Percentiles rank a stretch among this genome's conserved stretches.
These are phyloP conservation scores for Gaertneriomyces semiglobifer DNA, from an alignment of 192 early-diverging fungal species.

Conservation along the genomic window DNA sequence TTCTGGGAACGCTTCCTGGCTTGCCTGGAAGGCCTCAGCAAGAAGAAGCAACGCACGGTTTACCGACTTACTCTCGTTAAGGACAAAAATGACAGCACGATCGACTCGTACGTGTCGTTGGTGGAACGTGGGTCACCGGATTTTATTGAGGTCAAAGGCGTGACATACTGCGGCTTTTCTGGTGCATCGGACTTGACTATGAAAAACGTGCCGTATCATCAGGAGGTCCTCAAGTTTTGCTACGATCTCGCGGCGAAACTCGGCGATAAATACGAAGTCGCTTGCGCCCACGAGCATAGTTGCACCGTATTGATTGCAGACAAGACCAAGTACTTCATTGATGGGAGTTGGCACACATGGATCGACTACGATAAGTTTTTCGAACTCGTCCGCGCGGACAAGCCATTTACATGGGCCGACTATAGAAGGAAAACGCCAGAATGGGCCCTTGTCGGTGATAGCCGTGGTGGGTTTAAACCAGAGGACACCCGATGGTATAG, in stretches of 20 bases:
- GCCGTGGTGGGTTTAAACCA: conserved; percentile 68
- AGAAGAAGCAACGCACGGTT: conserved; percentile 71
- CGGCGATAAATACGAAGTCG: conserved; percentile 63
- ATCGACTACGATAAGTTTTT: conserved; percentile 73
- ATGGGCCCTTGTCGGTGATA: conserved; percentile 67
- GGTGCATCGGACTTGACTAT: conserved; percentile 64
- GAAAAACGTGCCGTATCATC: conserved; percentile 70
- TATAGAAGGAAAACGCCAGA: conserved; percentile 66
- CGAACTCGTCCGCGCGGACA: conserved; percentile 41
- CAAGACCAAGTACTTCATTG: conserved; percentile 60
- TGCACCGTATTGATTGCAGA: conserved; percentile 66
- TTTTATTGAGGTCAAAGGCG: conserved; percentile 75
- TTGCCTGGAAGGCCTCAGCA: conserved; percentile 57
- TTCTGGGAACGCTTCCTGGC: conserved; percentile 73
- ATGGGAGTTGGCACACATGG: conserved; percentile 68
- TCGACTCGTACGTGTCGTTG: conserved; percentile 63
- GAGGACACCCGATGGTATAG: conserved; percentile 63
- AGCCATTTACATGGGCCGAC: conserved; percentile 56
- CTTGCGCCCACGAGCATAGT: conserved; percentile 67
- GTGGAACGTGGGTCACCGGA: conserved; percentile 62
- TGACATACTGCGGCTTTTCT: conserved; percentile 71
- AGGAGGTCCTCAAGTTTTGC: conserved; percentile 66
- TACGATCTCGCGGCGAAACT: conserved; percentile 51
- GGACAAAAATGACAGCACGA: conserved; percentile 65
- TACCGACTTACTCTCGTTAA: conserved; percentile 73